Percentiles rank a stretch among this genome's conserved stretches.
Evolutionary conservation across 2,329 filamentous ascomycete genomes (phyloP).

Genomic region (Onygenales sp.): DNA sequence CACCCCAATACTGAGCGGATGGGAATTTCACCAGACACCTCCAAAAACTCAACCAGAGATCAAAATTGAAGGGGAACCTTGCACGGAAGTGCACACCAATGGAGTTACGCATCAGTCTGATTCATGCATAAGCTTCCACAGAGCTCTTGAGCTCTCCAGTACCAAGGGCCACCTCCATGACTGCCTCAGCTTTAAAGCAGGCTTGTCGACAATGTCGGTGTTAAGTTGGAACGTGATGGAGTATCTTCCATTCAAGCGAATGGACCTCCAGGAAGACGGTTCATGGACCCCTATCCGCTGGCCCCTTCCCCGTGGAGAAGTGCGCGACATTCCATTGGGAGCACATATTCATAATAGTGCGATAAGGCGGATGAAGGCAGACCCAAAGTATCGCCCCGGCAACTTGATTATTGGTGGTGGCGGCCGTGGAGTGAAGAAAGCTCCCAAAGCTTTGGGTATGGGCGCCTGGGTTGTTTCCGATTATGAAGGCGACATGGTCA

Average conservation of each 20-base stretch:
- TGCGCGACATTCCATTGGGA: conserved; percentile 62
- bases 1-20: conserved; percentile 21
- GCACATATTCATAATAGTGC: conserved; percentile 66
- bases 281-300: conserved; percentile 72
- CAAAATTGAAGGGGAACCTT: conserved; percentile 2
- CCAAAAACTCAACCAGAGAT: background rate
- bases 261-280: conserved; percentile 65
- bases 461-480: conserved; percentile 61
- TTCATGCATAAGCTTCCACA: conserved; percentile 41
- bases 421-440: conserved; percentile 56
- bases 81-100: conserved; percentile 8
- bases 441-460: conserved; percentile 54
- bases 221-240: conserved; percentile 70
- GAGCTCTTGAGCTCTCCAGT: conserved; percentile 49
- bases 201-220: conserved; percentile 47
- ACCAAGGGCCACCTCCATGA: conserved; percentile 55
- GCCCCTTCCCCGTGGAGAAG: conserved; percentile 69
- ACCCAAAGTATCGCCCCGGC: conserved; percentile 60
- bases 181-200: conserved; percentile 56
- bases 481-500: conserved; percentile 58
- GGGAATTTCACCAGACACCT: background rate
- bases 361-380: conserved; percentile 57
- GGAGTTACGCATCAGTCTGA: conserved; percentile 15
- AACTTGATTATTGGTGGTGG: conserved; percentile 74
- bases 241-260: conserved; percentile 68